These are phyloP conservation scores for Vanderwaltozyma tropicalis DNA, from an alignment of 805 yeast species.

Conservation along the genomic window DNA sequence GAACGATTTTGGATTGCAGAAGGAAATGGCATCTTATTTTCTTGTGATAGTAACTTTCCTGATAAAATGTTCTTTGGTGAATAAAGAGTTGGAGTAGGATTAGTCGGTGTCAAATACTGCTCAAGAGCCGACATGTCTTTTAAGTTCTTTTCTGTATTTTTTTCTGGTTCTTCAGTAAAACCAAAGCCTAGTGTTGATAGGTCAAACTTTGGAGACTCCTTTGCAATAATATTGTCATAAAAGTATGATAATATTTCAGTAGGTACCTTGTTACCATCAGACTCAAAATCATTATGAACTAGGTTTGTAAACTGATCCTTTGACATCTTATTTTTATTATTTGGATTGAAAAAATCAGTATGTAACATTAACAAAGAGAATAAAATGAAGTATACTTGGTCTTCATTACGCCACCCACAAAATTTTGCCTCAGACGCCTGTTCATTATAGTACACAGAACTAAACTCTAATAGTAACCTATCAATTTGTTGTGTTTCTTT, in stretches of 20 bases:
- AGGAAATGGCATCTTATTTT: conserved; percentile 3
- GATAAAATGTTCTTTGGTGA: conserved; percentile 17
- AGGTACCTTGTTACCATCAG: conserved; percentile 23
- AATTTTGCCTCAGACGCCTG: conserved; percentile 7
- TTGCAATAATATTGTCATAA: conserved; percentile 54
- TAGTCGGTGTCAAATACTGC: background rate
- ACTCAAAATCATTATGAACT: conserved; percentile 26
- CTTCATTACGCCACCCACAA: conserved; percentile 30
- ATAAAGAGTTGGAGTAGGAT: conserved; percentile 4
- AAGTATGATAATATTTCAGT: conserved; percentile 43
- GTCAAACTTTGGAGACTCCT: conserved; percentile 38
- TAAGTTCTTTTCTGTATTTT: background rate
- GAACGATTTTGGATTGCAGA: conserved; percentile 5
- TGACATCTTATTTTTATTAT: conserved; percentile 58
- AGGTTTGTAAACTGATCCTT: conserved; percentile 50
- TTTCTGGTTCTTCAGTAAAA: background rate
- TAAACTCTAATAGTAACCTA: conserved; percentile 49
- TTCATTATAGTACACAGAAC: conserved; percentile 38
- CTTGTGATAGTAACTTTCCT: conserved; percentile 1
- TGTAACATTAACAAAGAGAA: conserved; percentile 63
- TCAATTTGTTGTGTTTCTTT: conserved; percentile 71
- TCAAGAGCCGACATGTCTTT: conserved; percentile 1
- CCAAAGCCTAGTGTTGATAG: conserved; percentile 3
- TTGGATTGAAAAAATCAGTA: conserved; percentile 61
- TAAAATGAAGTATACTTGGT: conserved; percentile 51